A percentile compares a stretch with the other conserved stretches of the same genome.
phyloP scores from a whole-genome alignment of 2,329 filamentous ascomycete genomes.

The Hypoxylon sp. region DNA sequence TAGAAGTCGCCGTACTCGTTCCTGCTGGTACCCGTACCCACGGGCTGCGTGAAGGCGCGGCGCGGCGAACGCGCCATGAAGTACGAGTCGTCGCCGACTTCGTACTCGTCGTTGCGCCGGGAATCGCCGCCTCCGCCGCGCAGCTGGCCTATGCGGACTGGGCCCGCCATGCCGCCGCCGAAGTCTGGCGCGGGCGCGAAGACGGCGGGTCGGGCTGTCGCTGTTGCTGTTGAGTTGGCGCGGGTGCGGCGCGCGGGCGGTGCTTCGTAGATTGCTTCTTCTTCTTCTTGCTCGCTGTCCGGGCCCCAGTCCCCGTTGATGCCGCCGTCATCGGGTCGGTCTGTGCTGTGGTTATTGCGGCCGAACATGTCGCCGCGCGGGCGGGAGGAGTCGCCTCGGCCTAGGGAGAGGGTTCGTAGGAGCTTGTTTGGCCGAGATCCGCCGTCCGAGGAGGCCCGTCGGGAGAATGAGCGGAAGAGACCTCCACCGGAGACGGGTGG shows the following conservation, averaged over 20 bases:
- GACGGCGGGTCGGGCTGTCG: slow-evolving; percentile 16
- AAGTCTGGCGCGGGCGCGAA: slow-evolving; percentile 50
- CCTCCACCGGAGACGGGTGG: slow-evolving; percentile 65
- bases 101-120: slow-evolving; percentile 60
- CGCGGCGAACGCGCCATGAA: slow-evolving; percentile 64
- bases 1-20: slow-evolving; percentile 36
- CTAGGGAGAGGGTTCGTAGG: slow-evolving; percentile 74
- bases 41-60: slow-evolving; percentile 50
- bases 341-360: slow-evolving; percentile 60
- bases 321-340: slow-evolving; percentile 64
- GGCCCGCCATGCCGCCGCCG: neutral
- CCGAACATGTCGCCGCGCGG: slow-evolving; percentile 59
- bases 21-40: slow-evolving; percentile 7
- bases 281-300: slow-evolving; percentile 59
- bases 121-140: slow-evolving; percentile 53
- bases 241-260: slow-evolving; percentile 37
- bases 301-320: slow-evolving; percentile 70
- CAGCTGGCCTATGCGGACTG: slow-evolving; percentile 40
- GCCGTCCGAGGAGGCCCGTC: slow-evolving; percentile 57
- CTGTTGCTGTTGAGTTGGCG: neutral
- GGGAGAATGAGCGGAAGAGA: slow-evolving; percentile 64
- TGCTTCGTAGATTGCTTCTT: slow-evolving; percentile 42
- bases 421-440: slow-evolving; percentile 60
- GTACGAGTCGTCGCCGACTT: slow-evolving; percentile 70
- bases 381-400: slow-evolving; percentile 66